phyloP scores from a whole-genome alignment of 305 asterid genomes.

The Coffea humblotiana region DNA sequence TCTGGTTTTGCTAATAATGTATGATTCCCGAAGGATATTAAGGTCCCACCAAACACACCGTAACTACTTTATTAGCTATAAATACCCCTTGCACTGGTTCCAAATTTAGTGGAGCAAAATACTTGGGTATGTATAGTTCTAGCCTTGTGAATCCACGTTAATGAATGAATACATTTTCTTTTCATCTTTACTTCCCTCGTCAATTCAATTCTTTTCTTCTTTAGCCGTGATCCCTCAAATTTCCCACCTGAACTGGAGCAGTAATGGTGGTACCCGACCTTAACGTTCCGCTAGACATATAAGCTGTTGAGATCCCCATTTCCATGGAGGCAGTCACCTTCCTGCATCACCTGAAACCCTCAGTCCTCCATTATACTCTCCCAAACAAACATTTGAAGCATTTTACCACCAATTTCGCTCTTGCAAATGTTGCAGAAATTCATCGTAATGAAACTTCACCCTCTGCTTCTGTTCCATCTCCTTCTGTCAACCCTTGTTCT shows the following conservation, averaged over 20 bases:
- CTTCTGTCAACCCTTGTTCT: constrained; percentile 8
- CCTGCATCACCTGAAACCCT: constrained; percentile 28
- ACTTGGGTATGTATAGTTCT: neutral
- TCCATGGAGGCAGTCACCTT: constrained; percentile 37
- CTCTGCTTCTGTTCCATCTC: constrained; percentile 15
- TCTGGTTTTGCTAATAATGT: constrained; percentile 36
- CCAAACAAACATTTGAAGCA: constrained; percentile 17
- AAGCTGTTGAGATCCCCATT: constrained; percentile 2
- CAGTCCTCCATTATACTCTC: constrained; percentile 9
- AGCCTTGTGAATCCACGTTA: neutral
- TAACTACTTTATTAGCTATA: constrained; percentile 34
- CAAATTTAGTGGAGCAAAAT: constrained; percentile 21
- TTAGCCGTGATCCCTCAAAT: neutral
- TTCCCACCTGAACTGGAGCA: neutral
- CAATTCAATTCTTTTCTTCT: neutral
- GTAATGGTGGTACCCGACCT: too few relatives aligned
- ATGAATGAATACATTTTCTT: neutral
- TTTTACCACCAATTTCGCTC: constrained; percentile 18
- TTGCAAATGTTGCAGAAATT: constrained; percentile 28
- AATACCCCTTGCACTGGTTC: constrained; percentile 32
- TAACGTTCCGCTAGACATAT: too few relatives aligned
- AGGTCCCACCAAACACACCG: constrained; percentile 35
- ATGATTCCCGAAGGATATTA: constrained; percentile 34
- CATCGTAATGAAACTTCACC: constrained; percentile 22
- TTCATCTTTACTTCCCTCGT: neutral